Percentiles rank a stretch among this genome's conserved stretches.
Conservation (phyloP, 805 yeast genomes). For the Saccharomycopsis sp. region DNA sequence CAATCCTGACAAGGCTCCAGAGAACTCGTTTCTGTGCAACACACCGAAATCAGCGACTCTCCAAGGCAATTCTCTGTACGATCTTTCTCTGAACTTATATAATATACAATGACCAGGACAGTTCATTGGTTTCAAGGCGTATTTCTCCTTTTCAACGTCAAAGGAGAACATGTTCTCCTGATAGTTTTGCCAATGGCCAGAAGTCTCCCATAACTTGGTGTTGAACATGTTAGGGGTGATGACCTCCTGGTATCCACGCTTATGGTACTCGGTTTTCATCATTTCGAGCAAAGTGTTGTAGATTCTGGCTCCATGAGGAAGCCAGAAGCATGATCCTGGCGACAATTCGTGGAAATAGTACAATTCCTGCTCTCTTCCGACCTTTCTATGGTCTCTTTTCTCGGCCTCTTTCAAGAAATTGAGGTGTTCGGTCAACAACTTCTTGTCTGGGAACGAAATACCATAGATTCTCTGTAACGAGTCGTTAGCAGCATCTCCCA, state of each 20-base stretch:
- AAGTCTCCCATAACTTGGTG: conserved; percentile 95
- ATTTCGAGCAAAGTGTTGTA: conserved; percentile 80
- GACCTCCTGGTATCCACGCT: conserved; percentile 96
- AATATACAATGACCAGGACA: conserved; percentile 91
- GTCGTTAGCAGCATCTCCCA: conserved; percentile 89
- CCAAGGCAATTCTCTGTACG: conserved; percentile 96
- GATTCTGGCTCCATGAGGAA: conserved; percentile 98
- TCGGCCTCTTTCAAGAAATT: conserved; percentile 95
- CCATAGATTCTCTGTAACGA: conserved; percentile 97
- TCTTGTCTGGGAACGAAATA: conserved; percentile 97
- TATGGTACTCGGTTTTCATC: conserved; percentile 77
- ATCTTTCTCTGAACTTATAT: conserved; percentile 88
- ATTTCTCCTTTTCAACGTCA: conserved; percentile 93
- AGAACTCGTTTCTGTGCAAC: conserved; percentile 91
- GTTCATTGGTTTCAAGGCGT: conserved; percentile 92
- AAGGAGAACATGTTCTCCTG: conserved; percentile 96
- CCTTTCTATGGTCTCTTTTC: conserved; percentile 90
- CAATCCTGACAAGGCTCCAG: conserved; percentile 91
- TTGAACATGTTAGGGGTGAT: conserved; percentile 99
- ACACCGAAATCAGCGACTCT: conserved; percentile 98
- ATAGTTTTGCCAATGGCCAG: conserved; percentile 98
- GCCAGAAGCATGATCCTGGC: conserved; percentile 98
- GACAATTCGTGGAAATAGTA: conserved; percentile 94
- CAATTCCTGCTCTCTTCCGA: conserved; percentile 94
- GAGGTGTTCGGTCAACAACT: conserved; percentile 88